phyloP scores from a whole-genome alignment of 257 asterid genomes.

The Solanum pinnatisectum region DNA sequence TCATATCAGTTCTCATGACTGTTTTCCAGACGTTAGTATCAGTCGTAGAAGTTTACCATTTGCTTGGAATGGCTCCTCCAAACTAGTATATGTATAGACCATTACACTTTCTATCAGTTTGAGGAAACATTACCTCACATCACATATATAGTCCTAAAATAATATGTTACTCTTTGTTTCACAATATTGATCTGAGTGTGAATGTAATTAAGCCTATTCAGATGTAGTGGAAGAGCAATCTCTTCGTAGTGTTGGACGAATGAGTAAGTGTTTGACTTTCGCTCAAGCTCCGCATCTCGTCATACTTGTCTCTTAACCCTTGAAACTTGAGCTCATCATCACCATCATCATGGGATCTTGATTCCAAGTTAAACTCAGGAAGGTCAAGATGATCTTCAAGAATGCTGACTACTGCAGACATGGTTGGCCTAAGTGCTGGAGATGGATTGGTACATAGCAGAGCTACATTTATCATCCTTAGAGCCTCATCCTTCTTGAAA shows the following conservation, averaged over 20 bases:
- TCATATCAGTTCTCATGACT: not conserved
- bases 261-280: not conserved
- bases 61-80: not conserved
- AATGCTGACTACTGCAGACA: conserved; percentile 47
- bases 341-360: conserved; percentile 11
- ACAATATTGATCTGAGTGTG: not conserved
- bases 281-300: conserved; percentile 8
- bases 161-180: not conserved
- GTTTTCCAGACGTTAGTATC: not conserved
- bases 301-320: conserved; percentile 31
- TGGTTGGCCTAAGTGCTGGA: conserved; percentile 54
- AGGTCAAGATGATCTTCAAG: conserved; percentile 31
- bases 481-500: conserved; percentile 24
- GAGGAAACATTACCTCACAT: too few species aligned
- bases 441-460: conserved; percentile 52
- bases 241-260: not conserved
- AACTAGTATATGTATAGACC: not conserved
- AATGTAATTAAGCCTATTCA: not conserved
- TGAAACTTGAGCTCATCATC: conserved; percentile 10
- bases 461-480: conserved; percentile 42
- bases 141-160: not conserved
- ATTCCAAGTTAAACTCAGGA: conserved; percentile 30
- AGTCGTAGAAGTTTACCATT: not conserved
- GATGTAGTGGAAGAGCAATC: not conserved
- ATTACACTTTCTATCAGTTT: too few species aligned